These are phyloP conservation scores for Glebionis coronaria DNA, from an alignment of 129 eudicot genomes.

Conservation along the genomic window DNA sequence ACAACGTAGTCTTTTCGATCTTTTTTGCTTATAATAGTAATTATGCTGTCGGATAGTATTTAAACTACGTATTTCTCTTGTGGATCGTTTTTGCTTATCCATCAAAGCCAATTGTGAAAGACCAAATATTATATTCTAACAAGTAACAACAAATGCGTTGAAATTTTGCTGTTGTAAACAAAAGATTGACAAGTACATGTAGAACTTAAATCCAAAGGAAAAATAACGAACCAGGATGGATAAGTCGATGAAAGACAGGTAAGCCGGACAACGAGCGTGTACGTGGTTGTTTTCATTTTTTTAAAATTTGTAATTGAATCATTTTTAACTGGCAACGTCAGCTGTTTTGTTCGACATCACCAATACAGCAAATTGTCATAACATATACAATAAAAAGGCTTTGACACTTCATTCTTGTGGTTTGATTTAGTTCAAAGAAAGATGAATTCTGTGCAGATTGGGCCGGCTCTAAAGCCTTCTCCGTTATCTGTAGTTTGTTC, in stretches of 20 bases:
- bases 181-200: not conserved
- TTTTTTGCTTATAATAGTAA: too few species aligned
- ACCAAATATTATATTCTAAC: not conserved
- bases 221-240: not conserved
- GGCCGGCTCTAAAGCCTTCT: constrained; percentile 3
- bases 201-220: not conserved
- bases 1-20: not conserved
- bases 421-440: not conserved
- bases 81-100: not conserved
- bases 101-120: not conserved
- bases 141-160: too few species aligned
- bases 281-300: not conserved
- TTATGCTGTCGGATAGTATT: not conserved
- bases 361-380: not conserved
- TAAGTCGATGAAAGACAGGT: constrained; percentile 8
- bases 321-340: not conserved
- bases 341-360: not conserved
- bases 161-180: not conserved
- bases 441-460: constrained; percentile 23
- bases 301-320: not conserved
- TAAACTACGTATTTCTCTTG: not conserved
- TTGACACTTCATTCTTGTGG: not conserved
- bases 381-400: not conserved
- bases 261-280: not conserved
- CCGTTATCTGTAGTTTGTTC: not conserved